Conservation (phyloP, 257 asterid species). For the Capsicum baccatum region DNA sequence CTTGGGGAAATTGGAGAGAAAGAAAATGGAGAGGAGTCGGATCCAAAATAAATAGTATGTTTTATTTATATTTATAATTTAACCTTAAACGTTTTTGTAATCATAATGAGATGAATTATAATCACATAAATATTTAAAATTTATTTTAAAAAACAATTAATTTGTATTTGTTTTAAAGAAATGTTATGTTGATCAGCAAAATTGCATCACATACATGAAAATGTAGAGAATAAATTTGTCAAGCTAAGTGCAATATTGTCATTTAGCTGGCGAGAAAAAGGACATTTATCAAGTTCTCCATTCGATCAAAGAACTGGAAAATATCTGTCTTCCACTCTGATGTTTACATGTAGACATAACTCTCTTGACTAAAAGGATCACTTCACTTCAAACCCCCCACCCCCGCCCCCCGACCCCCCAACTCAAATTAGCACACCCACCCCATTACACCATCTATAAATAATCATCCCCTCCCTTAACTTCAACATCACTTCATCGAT, state of each 20-base stretch:
- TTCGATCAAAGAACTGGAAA: constrained; percentile 48
- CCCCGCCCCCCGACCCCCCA: constrained; percentile 2
- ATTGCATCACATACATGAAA: not conserved
- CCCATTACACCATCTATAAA: constrained; percentile 40
- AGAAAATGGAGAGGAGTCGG: too few species aligned
- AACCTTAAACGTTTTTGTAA: not conserved
- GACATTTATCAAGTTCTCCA: constrained; percentile 25
- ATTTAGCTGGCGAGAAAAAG: constrained; percentile 34
- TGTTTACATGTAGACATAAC: constrained; percentile 42
- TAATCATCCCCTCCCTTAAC: constrained; percentile 33
- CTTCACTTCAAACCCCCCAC: not conserved
- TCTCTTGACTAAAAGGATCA: constrained; percentile 49
- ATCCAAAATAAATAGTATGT: too few species aligned
- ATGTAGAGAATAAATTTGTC: not conserved
- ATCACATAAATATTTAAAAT: too few species aligned
- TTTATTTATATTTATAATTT: not conserved
- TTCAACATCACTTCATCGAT: constrained; percentile 34
- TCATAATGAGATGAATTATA: too few species aligned
- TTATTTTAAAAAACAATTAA: too few species aligned
- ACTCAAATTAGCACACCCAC: not conserved
- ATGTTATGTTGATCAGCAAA: too few species aligned
- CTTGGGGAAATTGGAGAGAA: too few species aligned
- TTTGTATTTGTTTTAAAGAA: not conserved
- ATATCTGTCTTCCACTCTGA: constrained; percentile 68
- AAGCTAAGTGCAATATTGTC: constrained; percentile 34